These are phyloP conservation scores for Tagetes erecta DNA, from an alignment of 129 eudicot genomes.

Conservation along the genomic window DNA sequence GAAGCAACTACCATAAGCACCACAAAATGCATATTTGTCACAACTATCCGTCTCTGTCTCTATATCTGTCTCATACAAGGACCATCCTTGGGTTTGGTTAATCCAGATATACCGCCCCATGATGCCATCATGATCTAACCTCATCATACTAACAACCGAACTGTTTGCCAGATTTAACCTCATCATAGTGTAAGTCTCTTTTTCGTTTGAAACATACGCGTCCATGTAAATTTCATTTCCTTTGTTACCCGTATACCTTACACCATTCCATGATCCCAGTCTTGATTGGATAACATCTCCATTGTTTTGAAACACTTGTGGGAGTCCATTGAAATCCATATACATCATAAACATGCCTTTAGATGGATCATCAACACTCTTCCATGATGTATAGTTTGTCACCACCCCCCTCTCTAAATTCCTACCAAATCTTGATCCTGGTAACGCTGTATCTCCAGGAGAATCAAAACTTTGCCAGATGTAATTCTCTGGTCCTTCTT, in stretches of 20 bases:
- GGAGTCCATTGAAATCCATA: background rate
- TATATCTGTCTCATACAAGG: background rate
- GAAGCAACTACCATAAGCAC: background rate
- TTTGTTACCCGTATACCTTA: background rate
- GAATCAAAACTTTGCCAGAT: background rate
- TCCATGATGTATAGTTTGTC: background rate
- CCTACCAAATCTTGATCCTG: background rate
- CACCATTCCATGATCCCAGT: background rate
- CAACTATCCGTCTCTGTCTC: background rate
- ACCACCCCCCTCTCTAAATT: background rate
- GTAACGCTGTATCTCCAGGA: background rate
- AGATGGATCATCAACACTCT: conserved; percentile 4
- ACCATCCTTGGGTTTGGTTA: background rate
- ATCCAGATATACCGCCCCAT: background rate
- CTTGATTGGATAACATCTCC: background rate
- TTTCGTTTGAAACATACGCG: no score
- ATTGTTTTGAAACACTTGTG: background rate
- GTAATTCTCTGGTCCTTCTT: background rate
- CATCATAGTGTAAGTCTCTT: no score
- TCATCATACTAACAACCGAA: background rate
- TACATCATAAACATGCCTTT: background rate
- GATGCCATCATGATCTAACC: background rate
- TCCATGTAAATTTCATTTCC: no score
- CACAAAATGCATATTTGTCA: background rate
- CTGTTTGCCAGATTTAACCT: background rate